Evolutionary conservation across 2,329 filamentous ascomycete genomes (phyloP).

Genomic region (Didymellaceae sp.): DNA sequence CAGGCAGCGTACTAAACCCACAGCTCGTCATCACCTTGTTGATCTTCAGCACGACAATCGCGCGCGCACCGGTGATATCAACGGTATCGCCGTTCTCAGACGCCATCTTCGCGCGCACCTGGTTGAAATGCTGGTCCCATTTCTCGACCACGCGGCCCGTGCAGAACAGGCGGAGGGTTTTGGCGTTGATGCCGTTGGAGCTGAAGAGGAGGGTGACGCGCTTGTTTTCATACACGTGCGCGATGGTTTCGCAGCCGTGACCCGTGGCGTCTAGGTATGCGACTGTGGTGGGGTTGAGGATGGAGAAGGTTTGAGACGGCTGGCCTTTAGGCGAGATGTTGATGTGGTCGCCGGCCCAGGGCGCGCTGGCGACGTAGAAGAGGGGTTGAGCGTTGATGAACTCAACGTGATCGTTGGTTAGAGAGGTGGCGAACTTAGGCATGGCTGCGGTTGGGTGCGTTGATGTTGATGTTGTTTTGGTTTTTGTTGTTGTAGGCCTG

Average conservation of each 20-base stretch:
- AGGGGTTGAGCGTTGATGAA: conserved; percentile 73
- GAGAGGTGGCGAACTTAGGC: conserved; percentile 64
- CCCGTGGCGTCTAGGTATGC: conserved; percentile 78
- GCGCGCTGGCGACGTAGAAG: conserved; percentile 78
- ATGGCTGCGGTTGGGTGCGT: conserved; percentile 49
- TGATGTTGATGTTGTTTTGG: not conserved
- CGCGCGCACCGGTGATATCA: conserved; percentile 49
- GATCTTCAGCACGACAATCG: conserved; percentile 67
- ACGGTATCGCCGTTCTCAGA: conserved; percentile 35
- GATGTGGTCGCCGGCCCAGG: conserved; percentile 70
- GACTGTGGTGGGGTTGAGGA: conserved; percentile 64
- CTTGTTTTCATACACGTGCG: conserved; percentile 78
- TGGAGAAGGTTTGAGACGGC: conserved; percentile 65
- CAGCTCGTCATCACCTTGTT: conserved; percentile 71
- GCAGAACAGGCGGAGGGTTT: conserved; percentile 71
- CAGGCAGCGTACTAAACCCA: conserved; percentile 67
- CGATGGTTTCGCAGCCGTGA: conserved; percentile 77
- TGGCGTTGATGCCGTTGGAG: conserved; percentile 65
- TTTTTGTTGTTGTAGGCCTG: not conserved
- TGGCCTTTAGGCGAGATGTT: conserved; percentile 80
- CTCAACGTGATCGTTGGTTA: conserved; percentile 62
- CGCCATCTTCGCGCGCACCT: conserved; percentile 52
- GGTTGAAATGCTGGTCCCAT: conserved; percentile 53
- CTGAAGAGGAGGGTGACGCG: conserved; percentile 78
- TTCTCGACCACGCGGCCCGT: conserved; percentile 65